Percentiles rank a stretch among this genome's conserved stretches.
These are phyloP conservation scores for Huntiella decipiens DNA, from an alignment of 2,329 filamentous ascomycete genomes.

Conservation along the genomic window DNA sequence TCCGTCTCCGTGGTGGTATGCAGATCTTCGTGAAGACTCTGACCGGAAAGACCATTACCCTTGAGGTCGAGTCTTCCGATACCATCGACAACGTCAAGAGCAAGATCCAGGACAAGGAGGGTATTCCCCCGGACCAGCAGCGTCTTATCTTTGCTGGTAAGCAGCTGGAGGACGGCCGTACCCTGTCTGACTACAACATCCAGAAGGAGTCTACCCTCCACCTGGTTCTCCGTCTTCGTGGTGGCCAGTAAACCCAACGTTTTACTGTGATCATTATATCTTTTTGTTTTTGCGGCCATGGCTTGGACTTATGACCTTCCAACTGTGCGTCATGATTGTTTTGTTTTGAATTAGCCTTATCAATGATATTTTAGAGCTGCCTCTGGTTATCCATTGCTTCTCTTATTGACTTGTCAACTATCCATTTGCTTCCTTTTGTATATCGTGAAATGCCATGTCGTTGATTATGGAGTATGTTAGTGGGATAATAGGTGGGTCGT, in stretches of 20 bases:
- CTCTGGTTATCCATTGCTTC: neutral
- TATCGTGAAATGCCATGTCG: neutral
- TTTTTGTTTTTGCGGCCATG: constrained; percentile 2
- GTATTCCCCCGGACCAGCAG: constrained; percentile 87
- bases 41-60: constrained; percentile 83
- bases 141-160: constrained; percentile 87
- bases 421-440: neutral
- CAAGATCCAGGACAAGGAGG: constrained; percentile 88
- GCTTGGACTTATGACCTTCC: constrained; percentile 3
- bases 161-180: constrained; percentile 82
- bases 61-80: constrained; percentile 76
- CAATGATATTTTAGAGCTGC: constrained; percentile 5
- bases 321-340: neutral
- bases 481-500: neutral
- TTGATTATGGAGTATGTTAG: neutral
- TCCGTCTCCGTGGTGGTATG: constrained; percentile 79
- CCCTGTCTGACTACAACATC: constrained; percentile 88
- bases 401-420: neutral
- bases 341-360: constrained; percentile 1
- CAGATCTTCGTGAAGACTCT: constrained; percentile 77
- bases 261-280: neutral
- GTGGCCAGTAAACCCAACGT: constrained; percentile 26
- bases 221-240: constrained; percentile 61
- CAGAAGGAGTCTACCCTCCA: constrained; percentile 79
- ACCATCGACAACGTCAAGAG: constrained; percentile 89